Base-by-base conservation (phyloP, 495 filamentous ascomycete species). In the Penicillium lagena region DNA sequence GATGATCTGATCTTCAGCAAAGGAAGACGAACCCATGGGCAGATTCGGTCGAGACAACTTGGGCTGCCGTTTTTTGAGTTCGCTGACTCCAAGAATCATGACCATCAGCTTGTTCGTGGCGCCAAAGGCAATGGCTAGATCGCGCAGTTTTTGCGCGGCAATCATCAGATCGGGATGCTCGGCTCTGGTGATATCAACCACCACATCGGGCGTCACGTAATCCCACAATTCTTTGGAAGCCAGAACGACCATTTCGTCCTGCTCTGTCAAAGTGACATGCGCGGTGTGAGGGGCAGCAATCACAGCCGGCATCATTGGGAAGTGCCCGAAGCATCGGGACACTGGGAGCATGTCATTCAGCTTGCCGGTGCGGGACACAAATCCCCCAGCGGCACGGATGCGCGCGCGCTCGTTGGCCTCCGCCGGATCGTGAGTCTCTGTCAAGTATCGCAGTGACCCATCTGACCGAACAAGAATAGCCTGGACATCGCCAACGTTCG, bases 51-150 rank as follows among this genome's bases (percentile, higher is more conserved):
- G 83, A 36, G 86, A 72, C 58, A 80, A 74, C 28, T 86, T 80
- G 46, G 82, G 77, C 47, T 90, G 85, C 39, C 87, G 78, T 55
- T 85, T 87, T 66, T 90, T 90, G 36, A 97, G 67, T 58, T 96
- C 89, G 42, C 85, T 83, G 35, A 99, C 85, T 22, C 89, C 89
- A 40, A 99, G 79, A 62, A 97, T 86, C 89, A 96, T 95, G 1
- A 99, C 89, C 93, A 96, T 97, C 51, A 99, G 85, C 70, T 97
- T 99, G 51, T 83, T 83, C 7, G 77, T 87, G 29, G 90, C 85
- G 13, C 93, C 94, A 58, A 95, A 97, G 4, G 91, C 87, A 49
- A 99, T 94, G 17, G 93, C 94, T 32, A 99, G 70, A 70, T 99
- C 93, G 29, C 93, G 82, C 8, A 97, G 79, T 59, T 93, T 96